Base-by-base conservation (phyloP, 2,329 filamentous ascomycete species). In the Penicillium sp. region DNA sequence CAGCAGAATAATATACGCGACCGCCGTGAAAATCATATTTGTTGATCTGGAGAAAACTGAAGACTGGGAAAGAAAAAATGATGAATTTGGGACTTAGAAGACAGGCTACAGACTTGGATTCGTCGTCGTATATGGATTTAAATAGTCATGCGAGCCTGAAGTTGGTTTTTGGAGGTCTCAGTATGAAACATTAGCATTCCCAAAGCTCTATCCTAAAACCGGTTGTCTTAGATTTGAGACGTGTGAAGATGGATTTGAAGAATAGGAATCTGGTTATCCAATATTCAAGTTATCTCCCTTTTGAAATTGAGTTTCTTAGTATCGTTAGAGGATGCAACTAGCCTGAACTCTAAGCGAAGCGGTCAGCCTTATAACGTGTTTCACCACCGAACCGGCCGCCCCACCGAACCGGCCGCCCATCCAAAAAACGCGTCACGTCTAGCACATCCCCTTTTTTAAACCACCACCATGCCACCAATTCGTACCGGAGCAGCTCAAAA, bases 381-480 rank as follows among this genome's bases (percentile, higher is more conserved):
- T n/a, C n/a, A n/a, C n/a, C n/a, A n/a, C n/a, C n/a, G n/a, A n/a
- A n/a, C n/a, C n/a, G n/a, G n/a, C n/a, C n/a, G n/a, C n/a, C n/a
- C n/a, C n/a, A n/a, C n/a, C n/a, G n/a, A n/a, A n/a, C n/a, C n/a
- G n/a, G n/a, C n/a, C n/a, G n/a, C n/a, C n/a, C n/a, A n/a, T n/a
- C n/a, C n/a, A n/a, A n/a, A n/a, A n/a, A n/a, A n/a, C n/a, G n/a
- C n/a, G n/a, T n/a, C 26, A 11, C 26, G 26, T 29, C 26, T 29
- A 6, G 5, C 11, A 29, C 33, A 34, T 7, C 33, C n/a, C 16
- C n/a, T 34, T 46, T 26, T 52, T 52, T 23, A 46, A 52, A 23
- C 49, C 23, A 21, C 23, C 49, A 46, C 42, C 21, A 52, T 52
- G 49, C 49, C 49, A 33, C 49, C 33, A 52, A 46, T 40, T 40